Base-by-base conservation (phyloP, 1,284 basidiomycete genomes). In the Austroboletus rostrupii region DNA sequence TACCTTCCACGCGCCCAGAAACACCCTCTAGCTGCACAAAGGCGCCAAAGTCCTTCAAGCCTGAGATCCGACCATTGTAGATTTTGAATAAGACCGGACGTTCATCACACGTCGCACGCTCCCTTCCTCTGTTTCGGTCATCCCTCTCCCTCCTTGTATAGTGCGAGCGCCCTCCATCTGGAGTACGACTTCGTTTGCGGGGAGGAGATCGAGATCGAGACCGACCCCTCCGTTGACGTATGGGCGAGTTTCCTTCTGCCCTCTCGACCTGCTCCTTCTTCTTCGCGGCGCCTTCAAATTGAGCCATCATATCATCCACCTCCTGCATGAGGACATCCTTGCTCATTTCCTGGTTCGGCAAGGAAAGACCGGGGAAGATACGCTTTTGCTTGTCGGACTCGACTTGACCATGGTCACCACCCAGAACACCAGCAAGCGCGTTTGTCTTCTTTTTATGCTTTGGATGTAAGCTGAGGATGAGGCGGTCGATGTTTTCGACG, bases 381-480 rank as follows among this genome's bases (percentile, higher is more conserved):
- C 93, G 81, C 61, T 81, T 83, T 71, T 85, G 81, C 65, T 88
- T 82, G 59, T 95, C 86, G 60, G 79, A 70, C 60, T 92, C 89
- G 14, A 71, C 70, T 21, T 70, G 71, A 12, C 53, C 62, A n/a
- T 70, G 67, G 4, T 58, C 60, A 37, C 59, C 64, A 14, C 53
- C 43, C 46, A 68, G 58, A 59, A 71, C 67, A 64, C 69, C 54
- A 53, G 49, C 26, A 68, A 75, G 79, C 17, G 73, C 56, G 26
- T 62, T 61, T 41, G 73, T 63, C 62, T 78, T 83, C 70, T 92
- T 90, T 76, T 94, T 97, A 76, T 98, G 89, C 62, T 95, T 97
- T 0, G 96, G 97, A 64, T 99, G 97, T 77, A 98, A 82, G 53
- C 82, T 90, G 46, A 96, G 80, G 60, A 99, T 92, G 53, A 98